Conservation (phyloP, 768 basidiomycete species). For the Austroboletus eburneus region DNA sequence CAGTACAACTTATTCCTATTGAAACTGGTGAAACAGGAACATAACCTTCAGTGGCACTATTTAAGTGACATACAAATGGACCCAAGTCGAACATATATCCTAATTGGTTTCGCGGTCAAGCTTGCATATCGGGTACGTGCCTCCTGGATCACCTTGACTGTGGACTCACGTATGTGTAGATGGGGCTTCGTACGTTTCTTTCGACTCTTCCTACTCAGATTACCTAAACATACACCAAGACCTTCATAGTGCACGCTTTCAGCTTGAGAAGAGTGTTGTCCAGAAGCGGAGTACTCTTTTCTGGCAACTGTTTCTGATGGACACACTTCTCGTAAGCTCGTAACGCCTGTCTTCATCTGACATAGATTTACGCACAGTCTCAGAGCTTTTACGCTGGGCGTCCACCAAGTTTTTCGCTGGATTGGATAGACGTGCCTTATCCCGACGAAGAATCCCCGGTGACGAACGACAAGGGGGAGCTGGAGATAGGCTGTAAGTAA, state of each 20-base stretch:
- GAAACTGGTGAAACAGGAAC: slow-evolving; percentile 28
- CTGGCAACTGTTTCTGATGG: slow-evolving; percentile 64
- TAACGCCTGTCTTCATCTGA: slow-evolving; percentile 1
- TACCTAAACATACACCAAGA: slow-evolving; percentile 35
- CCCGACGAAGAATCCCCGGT: slow-evolving; percentile 43
- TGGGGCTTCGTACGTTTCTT: slow-evolving; percentile 47
- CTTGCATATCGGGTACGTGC: slow-evolving; percentile 55
- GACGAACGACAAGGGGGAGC: slow-evolving; percentile 31
- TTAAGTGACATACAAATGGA: slow-evolving; percentile 48
- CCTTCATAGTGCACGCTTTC: slow-evolving; percentile 57
- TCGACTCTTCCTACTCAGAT: background rate
- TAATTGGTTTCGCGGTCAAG: slow-evolving; percentile 56
- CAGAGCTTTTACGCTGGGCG: slow-evolving; percentile 63
- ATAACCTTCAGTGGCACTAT: slow-evolving; percentile 48
- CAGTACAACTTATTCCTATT: background rate
- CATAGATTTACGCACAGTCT: background rate
- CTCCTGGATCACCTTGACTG: background rate
- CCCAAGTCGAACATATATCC: slow-evolving; percentile 50
- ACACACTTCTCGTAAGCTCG: slow-evolving; percentile 53
- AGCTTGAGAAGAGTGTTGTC: slow-evolving; percentile 41
- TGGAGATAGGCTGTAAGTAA: slow-evolving; percentile 41
- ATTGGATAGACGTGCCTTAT: slow-evolving; percentile 54
- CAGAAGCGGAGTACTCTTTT: slow-evolving; percentile 54
- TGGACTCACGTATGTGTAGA: slow-evolving; percentile 27
- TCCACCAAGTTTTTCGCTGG: slow-evolving; percentile 49